phyloP scores from a whole-genome alignment of 108 stramenopile genomes.

The Cafeteria roenbergensis region DNA sequence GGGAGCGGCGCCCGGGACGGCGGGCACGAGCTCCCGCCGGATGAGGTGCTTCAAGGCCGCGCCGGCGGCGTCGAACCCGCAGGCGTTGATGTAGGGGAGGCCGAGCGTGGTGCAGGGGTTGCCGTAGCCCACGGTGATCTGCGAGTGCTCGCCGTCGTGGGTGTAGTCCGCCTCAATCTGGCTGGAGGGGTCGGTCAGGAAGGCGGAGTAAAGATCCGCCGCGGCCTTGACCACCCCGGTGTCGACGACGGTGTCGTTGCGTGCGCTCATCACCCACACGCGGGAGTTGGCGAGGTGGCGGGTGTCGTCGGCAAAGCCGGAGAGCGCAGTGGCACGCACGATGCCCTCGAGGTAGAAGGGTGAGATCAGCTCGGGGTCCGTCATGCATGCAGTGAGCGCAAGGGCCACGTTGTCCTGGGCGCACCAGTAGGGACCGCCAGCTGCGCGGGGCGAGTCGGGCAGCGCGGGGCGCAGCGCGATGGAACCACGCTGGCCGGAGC shows the following conservation, averaged over 20 bases:
- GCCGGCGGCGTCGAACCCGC: slow-evolving; percentile 11
- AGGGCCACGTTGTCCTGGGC: not conserved
- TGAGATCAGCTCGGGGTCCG: not conserved
- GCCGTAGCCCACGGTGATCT: slow-evolving; percentile 10
- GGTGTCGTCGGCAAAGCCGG: slow-evolving; percentile 1
- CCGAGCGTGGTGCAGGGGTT: slow-evolving; percentile 1
- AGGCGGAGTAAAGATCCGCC: not conserved
- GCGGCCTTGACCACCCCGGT: slow-evolving; percentile 11
- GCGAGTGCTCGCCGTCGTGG: slow-evolving; percentile 7
- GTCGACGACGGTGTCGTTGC: slow-evolving; percentile 16
- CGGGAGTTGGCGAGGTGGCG: not conserved
- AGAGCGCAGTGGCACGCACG: not conserved
- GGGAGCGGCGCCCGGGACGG: not conserved
- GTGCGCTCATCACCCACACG: slow-evolving; percentile 10
- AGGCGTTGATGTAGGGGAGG: slow-evolving; percentile 12
- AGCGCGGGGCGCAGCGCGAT: too few relatives aligned
- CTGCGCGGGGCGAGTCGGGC: too few relatives aligned
- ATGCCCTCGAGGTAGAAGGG: not conserved
- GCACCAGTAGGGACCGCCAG: slow-evolving; percentile 17
- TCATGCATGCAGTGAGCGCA: slow-evolving; percentile 18
- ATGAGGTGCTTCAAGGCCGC: slow-evolving; percentile 7
- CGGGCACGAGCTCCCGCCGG: not conserved
- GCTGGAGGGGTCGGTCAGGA: not conserved
- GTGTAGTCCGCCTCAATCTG: slow-evolving; percentile 2
- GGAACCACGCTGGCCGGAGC: too few relatives aligned